These are phyloP conservation scores for Rhizopogon vinicolor DNA, from an alignment of 768 basidiomycete genomes.

Conservation along the genomic window DNA sequence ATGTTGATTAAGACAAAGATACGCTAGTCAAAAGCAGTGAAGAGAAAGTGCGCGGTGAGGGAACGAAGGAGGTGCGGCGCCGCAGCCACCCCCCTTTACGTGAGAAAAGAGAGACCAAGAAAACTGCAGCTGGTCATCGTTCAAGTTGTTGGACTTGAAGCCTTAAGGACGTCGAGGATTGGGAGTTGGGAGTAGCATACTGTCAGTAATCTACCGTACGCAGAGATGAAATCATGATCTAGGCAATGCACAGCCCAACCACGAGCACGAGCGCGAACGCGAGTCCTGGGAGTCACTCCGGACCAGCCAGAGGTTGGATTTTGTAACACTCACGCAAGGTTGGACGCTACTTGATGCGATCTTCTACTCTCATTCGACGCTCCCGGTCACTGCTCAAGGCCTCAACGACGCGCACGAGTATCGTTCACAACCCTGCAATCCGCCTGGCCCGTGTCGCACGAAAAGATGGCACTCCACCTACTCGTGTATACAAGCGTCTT, in stretches of 20 bases:
- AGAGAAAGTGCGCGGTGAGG: background rate
- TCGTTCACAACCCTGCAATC: slow-evolving; percentile 19
- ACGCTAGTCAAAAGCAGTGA: background rate
- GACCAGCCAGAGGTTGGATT: too few relatives aligned
- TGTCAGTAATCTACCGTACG: too few relatives aligned
- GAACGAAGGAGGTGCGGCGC: background rate
- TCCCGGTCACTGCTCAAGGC: slow-evolving; percentile 27
- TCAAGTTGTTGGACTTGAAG: too few relatives aligned
- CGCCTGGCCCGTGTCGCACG: slow-evolving; percentile 15
- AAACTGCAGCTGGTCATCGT: too few relatives aligned
- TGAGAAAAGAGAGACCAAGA: background rate
- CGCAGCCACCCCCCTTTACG: background rate
- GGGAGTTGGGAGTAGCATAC: too few relatives aligned
- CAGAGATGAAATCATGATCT: too few relatives aligned
- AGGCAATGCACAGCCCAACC: too few relatives aligned
- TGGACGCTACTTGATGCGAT: slow-evolving; percentile 24
- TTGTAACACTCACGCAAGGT: too few relatives aligned
- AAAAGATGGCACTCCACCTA: slow-evolving; percentile 15
- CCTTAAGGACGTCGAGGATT: too few relatives aligned
- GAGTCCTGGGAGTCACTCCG: too few relatives aligned
- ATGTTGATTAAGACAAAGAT: slow-evolving; percentile 27
- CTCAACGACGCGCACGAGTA: slow-evolving; percentile 15
- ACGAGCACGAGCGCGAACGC: too few relatives aligned
- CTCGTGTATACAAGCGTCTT: slow-evolving; percentile 7
- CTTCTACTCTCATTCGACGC: slow-evolving; percentile 30